phyloP scores from a whole-genome alignment of 129 eudicot genomes.

The Scalesia atractyloides region DNA sequence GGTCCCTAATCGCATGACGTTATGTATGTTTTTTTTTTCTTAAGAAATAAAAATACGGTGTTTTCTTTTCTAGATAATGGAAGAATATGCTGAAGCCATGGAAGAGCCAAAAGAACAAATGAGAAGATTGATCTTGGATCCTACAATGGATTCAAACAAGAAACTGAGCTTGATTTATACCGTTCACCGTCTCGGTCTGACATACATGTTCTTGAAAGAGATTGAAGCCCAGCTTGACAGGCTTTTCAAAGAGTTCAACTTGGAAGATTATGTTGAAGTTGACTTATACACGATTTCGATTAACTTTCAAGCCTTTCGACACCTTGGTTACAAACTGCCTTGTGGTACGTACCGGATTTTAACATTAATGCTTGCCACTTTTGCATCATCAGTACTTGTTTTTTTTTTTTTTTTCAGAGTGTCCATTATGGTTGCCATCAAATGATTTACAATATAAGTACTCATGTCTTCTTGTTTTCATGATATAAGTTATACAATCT shows the following conservation, averaged over 20 bases:
- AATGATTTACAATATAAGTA: too few relatives aligned
- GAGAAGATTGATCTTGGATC: slow-evolving; percentile 18
- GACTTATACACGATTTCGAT: slow-evolving; percentile 30
- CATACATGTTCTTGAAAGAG: slow-evolving; percentile 38
- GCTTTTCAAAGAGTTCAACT: slow-evolving; percentile 22
- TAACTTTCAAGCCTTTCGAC: slow-evolving; percentile 40
- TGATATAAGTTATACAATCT: too few relatives aligned
- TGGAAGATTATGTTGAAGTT: neutral
- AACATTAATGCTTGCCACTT: neutral
- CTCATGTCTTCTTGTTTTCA: too few relatives aligned
- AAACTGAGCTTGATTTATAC: slow-evolving; percentile 34
- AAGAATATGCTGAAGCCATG: slow-evolving; percentile 20
- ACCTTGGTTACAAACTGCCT: slow-evolving; percentile 38
- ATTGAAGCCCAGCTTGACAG: slow-evolving; percentile 28
- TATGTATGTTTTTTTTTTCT: neutral
- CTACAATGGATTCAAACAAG: slow-evolving; percentile 8
- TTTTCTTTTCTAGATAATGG: slow-evolving; percentile 9
- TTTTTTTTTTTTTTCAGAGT: too few relatives aligned
- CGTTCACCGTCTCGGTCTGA: slow-evolving; percentile 40
- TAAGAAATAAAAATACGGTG: neutral
- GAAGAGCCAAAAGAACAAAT: slow-evolving; percentile 34
- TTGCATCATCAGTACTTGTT: neutral
- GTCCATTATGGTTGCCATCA: too few relatives aligned
- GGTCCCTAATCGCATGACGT: neutral
- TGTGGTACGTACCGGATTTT: slow-evolving; percentile 20